phyloP scores from a whole-genome alignment of 148 eudicot species.

The Arbutus unedo region DNA sequence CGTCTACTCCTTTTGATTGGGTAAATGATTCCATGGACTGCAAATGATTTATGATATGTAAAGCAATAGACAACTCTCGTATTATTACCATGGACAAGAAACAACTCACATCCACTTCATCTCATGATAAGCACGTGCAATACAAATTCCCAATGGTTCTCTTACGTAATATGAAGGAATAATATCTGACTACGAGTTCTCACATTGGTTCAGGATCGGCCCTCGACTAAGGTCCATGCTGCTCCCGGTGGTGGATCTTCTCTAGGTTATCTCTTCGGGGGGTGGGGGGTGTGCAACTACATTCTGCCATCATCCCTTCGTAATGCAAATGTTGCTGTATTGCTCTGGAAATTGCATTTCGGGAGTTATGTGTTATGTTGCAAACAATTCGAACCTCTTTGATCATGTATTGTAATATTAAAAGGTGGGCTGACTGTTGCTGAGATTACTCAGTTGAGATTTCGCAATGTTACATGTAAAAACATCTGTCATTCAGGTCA shows the following conservation, averaged over 20 bases:
- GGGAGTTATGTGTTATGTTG: neutral
- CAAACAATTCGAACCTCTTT: neutral
- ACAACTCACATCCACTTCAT: neutral
- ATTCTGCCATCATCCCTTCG: neutral
- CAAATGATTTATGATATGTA: neutral
- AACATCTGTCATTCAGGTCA: slow-evolving; percentile 4
- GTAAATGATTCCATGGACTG: neutral
- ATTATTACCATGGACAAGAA: neutral
- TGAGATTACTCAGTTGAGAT: neutral
- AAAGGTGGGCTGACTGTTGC: neutral
- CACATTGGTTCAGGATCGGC: slow-evolving; percentile 45
- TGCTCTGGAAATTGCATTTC: slow-evolving; percentile 5
- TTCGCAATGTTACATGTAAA: neutral
- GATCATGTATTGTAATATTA: slow-evolving; percentile 6
- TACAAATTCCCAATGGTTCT: neutral
- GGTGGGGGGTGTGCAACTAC: slow-evolving; percentile 10
- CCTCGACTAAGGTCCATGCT: slow-evolving; percentile 42
- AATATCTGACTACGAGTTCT: neutral
- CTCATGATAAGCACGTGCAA: neutral
- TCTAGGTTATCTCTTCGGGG: slow-evolving; percentile 39
- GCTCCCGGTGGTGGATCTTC: slow-evolving; percentile 48
- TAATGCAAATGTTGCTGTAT: neutral
- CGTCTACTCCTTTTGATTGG: neutral
- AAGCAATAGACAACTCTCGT: neutral
- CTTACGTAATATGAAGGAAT: neutral